A percentile compares a stretch with the other conserved stretches of the same genome.
phyloP scores from a whole-genome alignment of 2,329 filamentous ascomycete genomes.

The Trichophyton schoenleinii region DNA sequence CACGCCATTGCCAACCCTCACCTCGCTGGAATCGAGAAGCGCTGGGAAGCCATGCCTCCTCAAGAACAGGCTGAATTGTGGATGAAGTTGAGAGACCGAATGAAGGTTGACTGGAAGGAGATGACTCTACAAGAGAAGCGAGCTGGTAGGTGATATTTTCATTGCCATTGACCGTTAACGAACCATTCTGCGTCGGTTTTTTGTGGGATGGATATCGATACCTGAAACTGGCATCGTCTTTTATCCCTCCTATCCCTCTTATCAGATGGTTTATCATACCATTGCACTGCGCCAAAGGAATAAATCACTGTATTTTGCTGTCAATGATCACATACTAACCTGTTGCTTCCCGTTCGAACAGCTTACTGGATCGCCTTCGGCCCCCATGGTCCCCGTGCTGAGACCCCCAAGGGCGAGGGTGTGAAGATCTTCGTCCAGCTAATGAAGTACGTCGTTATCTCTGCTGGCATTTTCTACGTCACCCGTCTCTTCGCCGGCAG shows the following conservation, averaged over 20 bases:
- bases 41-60: constrained; percentile 95
- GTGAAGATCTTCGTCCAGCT: constrained; percentile 67
- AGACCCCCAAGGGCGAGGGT: constrained; percentile 70
- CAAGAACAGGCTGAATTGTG: constrained; percentile 99
- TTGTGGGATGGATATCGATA: background rate
- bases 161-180: background rate
- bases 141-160: constrained; percentile 60
- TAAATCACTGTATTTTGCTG: background rate
- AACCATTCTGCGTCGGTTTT: background rate
- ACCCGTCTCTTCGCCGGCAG: constrained; percentile 61
- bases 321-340: background rate
- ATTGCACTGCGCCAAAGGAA: background rate
- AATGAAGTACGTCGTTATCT: constrained; percentile 51
- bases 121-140: constrained; percentile 97
- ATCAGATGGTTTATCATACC: background rate
- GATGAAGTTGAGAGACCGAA: constrained; percentile 96
- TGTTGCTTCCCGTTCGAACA: constrained; percentile 30
- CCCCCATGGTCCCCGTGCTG: constrained; percentile 81
- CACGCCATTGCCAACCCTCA: constrained; percentile 97
- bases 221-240: background rate
- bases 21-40: constrained; percentile 95
- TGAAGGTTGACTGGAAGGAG: constrained; percentile 96
- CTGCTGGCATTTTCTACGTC: constrained; percentile 57
- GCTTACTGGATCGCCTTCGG: constrained; percentile 99
- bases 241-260: background rate